Evolutionary conservation across 2,329 filamentous ascomycete species (phyloP).

Genomic region (Xylaria sp.): DNA sequence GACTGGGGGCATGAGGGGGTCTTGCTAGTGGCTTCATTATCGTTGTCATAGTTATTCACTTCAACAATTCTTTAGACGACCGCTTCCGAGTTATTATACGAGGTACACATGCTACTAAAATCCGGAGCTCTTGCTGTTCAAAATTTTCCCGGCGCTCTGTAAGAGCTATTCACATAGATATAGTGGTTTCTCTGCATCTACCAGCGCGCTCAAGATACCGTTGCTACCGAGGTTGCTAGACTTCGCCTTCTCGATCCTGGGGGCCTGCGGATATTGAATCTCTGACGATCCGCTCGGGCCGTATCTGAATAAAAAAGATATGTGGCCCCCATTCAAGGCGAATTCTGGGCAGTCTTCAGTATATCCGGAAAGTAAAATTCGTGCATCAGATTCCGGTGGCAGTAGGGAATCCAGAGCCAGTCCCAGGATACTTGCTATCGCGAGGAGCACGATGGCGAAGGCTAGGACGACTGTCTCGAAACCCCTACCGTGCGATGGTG

Average conservation of each 20-base stretch:
- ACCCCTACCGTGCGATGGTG: neutral
- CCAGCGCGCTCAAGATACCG: neutral
- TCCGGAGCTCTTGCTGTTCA: neutral
- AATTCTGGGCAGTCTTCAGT: neutral
- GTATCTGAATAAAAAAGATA: neutral
- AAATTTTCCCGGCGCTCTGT: neutral
- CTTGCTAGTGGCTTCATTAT: too few species aligned
- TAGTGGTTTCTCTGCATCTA: neutral
- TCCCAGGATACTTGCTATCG: neutral
- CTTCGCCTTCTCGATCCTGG: neutral
- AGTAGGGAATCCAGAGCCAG: neutral
- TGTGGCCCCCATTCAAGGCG: constrained; percentile 1
- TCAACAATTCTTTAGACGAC: neutral
- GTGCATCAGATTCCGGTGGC: neutral
- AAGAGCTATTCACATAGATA: constrained; percentile 3
- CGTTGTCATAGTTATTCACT: too few species aligned
- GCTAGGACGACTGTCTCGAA: neutral
- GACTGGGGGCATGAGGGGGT: too few species aligned
- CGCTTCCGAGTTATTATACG: neutral
- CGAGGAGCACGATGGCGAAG: constrained; percentile 1
- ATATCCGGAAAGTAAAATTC: neutral
- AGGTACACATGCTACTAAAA: neutral
- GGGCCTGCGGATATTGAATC: neutral
- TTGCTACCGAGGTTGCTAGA: neutral
- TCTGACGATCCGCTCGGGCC: neutral